A percentile compares a stretch with the other conserved stretches of the same genome.
Conservation (phyloP, 257 asterid genomes). For the Linderniella brevidens region DNA sequence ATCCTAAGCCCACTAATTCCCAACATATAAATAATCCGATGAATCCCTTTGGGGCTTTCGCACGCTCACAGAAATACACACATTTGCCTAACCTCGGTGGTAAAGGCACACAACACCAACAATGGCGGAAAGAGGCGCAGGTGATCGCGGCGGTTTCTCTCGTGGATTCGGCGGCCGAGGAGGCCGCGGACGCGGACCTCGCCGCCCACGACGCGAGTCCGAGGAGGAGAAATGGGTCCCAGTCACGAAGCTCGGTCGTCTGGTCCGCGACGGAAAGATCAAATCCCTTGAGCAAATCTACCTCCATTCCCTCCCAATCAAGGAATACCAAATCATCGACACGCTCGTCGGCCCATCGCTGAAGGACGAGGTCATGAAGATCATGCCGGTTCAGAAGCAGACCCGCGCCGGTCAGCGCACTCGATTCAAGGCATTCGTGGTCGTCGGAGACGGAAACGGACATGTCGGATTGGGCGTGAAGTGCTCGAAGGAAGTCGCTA, state of each 20-base stretch:
- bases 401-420: slow-evolving; percentile 57
- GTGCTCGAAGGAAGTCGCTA: slow-evolving; percentile 53
- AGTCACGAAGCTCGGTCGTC: slow-evolving; percentile 6
- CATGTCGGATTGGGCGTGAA: slow-evolving; percentile 49
- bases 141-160: slow-evolving; percentile 27
- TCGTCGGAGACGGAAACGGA: slow-evolving; percentile 44
- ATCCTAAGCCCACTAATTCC: too few species aligned
- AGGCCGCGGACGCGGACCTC: slow-evolving; percentile 23
- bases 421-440: slow-evolving; percentile 48
- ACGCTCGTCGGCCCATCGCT: slow-evolving; percentile 25
- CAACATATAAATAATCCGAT: too few species aligned
- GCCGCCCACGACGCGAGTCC: slow-evolving; percentile 3
- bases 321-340: slow-evolving; percentile 30
- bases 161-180: slow-evolving; percentile 36
- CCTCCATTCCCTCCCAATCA: slow-evolving; percentile 5
- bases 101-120: too few species aligned
- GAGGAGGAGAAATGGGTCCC: slow-evolving; percentile 9
- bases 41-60: too few species aligned
- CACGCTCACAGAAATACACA: too few species aligned
- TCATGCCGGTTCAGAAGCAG: slow-evolving; percentile 54
- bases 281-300: slow-evolving; percentile 6
- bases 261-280: slow-evolving; percentile 6
- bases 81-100: too few species aligned
- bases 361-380: slow-evolving; percentile 52
- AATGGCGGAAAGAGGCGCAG: slow-evolving; percentile 36